Evolutionary conservation across 1,139 yeast species (phyloP).

Genomic region (Suhomyces anneliseae): DNA sequence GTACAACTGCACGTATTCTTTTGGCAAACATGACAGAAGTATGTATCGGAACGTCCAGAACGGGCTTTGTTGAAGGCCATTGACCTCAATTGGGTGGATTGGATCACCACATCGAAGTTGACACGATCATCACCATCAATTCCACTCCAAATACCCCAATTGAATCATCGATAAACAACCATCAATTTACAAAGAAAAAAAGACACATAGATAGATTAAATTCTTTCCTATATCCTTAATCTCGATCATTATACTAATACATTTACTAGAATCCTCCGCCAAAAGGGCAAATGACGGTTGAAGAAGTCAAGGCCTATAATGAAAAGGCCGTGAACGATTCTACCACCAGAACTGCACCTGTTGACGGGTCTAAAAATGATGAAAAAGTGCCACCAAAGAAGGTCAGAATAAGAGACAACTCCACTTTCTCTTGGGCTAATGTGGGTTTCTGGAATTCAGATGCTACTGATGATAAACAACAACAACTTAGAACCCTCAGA

Average conservation of each 20-base stretch:
- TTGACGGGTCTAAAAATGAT: constrained; percentile 23
- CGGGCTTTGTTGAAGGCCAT: no score
- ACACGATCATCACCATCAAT: no score
- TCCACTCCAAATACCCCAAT: no score
- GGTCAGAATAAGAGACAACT: constrained; percentile 27
- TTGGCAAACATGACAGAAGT: constrained; percentile 6
- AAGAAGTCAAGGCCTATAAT: constrained; percentile 35
- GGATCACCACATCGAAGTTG: no score
- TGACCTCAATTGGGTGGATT: no score
- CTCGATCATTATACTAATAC: background rate
- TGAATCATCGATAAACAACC: background rate
- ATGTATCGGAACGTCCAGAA: background rate
- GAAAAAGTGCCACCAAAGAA: constrained; percentile 16
- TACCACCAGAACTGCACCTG: constrained; percentile 21
- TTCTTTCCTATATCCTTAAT: background rate
- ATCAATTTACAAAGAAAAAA: no score
- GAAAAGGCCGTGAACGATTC: constrained; percentile 20
- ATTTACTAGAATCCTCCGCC: constrained; percentile 4
- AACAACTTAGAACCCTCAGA: constrained; percentile 26
- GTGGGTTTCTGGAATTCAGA: constrained; percentile 43
- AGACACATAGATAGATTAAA: no score
- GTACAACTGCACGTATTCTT: constrained; percentile 2
- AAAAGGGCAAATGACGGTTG: constrained; percentile 16
- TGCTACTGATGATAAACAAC: constrained; percentile 24
- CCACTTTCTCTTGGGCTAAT: constrained; percentile 43